Evolutionary conservation across 2,329 filamentous ascomycete species (phyloP).

Genomic region (Neofusicoccum sp.): DNA sequence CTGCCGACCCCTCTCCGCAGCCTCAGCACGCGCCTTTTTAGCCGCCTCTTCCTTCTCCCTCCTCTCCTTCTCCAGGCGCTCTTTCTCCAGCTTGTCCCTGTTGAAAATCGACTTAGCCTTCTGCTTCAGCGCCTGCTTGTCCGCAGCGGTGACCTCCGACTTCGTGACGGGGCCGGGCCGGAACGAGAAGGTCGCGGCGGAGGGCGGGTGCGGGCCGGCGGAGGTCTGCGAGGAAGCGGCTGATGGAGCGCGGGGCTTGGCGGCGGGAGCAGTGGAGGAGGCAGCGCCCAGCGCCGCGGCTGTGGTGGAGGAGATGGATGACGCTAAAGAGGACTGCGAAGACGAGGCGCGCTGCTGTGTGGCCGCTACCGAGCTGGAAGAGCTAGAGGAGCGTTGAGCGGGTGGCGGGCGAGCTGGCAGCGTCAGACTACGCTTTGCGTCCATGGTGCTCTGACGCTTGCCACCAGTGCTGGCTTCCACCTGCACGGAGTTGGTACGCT

Average conservation of each 20-base stretch:
- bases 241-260: slow-evolving; percentile 14
- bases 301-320: slow-evolving; percentile 5
- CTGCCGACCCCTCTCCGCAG: slow-evolving; percentile 45
- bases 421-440: slow-evolving; percentile 6
- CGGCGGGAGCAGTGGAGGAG: not conserved
- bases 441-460: slow-evolving; percentile 3
- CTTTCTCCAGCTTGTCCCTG: slow-evolving; percentile 42
- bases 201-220: not conserved
- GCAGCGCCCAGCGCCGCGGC: slow-evolving; percentile 14
- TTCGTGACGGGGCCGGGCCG: slow-evolving; percentile 20
- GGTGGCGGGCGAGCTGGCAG: slow-evolving; percentile 4
- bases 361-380: not conserved
- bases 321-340: slow-evolving; percentile 3
- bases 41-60: slow-evolving; percentile 50
- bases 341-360: not conserved
- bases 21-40: slow-evolving; percentile 45
- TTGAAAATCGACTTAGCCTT: slow-evolving; percentile 50
- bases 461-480: not conserved
- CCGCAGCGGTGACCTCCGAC: slow-evolving; percentile 30
- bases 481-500: slow-evolving; percentile 2
- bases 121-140: slow-evolving; percentile 30
- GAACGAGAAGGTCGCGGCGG: slow-evolving; percentile 9
- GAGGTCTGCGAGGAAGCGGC: slow-evolving; percentile 11
- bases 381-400: not conserved
- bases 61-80: slow-evolving; percentile 40